Base-by-base conservation (phyloP, 2,329 filamentous ascomycete species). In the Fusarium cicatricum region DNA sequence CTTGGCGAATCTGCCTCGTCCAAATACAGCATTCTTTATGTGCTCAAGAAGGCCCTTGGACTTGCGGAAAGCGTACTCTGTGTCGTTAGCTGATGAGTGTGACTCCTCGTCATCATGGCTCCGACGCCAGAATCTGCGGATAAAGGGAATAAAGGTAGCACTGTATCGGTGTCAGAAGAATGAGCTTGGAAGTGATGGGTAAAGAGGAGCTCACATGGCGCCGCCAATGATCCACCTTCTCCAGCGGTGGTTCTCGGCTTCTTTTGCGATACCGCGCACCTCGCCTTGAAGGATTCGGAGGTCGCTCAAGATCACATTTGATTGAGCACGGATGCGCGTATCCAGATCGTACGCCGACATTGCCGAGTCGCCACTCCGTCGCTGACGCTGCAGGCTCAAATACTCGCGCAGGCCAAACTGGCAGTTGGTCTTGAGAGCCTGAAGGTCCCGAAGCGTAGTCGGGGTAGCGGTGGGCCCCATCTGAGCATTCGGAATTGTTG, bases 51-150 rank as follows among this genome's bases (percentile, higher is more conserved):
- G 76, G 3, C 76, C 74, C 69, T 78, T 79, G 70, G 81, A 82
- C 62, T 75, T 77, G 21, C 70, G 72, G 67, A 85, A 86, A 26
- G 84, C 83, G 64, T 85, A 82, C 72, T 86, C 84, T 21, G 84
- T 86, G 60, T 80, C 77, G 68, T 83, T 85, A 57, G 78, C 67
- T 1, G 77, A 70, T 8, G 55, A 44, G 9, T 74, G 68, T 3
- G 72, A 71, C 46, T 76, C 74, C 47, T 76, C 73, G 12, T 77
- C 73, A 12, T 76, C 69, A 11, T 69, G 54, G 12, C 75, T 71
- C 14, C 81, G 77, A 14, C 79, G 78, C 70, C 84, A 85, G 61
- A 85, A 75, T 36, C 72, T 71, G 36, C 81, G 80, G 17, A 86
- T 78, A 3, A 77, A 70, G 1, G 83, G 83, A 52, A 86, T 78